Percentiles rank a stretch among this genome's conserved stretches.
Conservation (phyloP, 2,329 filamentous ascomycete genomes). For the Aurifilum marmelostoma region DNA sequence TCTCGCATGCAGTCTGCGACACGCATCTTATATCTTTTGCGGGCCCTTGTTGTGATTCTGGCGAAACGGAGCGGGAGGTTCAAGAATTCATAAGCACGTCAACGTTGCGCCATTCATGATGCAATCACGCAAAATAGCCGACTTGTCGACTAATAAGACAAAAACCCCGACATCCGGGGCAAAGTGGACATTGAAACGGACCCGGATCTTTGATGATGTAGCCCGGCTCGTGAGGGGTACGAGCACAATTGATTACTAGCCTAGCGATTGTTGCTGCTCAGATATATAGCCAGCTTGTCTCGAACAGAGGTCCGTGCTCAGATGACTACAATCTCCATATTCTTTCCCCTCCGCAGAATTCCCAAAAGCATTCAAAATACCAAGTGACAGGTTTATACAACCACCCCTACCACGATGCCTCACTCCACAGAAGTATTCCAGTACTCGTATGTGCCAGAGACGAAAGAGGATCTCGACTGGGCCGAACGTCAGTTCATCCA, state of each 20-base stretch:
- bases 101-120: conserved; percentile 17
- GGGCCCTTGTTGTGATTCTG: neutral
- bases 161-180: conserved; percentile 13
- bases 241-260: neutral
- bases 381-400: neutral
- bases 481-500: conserved; percentile 7
- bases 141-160: conserved; percentile 19
- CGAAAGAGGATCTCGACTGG: conserved; percentile 18
- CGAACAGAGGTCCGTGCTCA: neutral
- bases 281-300: conserved; percentile 8
- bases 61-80: neutral
- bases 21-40: neutral
- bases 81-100: conserved; percentile 19
- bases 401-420: neutral
- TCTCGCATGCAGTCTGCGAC: neutral
- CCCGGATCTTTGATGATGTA: conserved; percentile 6
- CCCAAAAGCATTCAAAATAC: neutral
- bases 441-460: conserved; percentile 19
- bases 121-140: conserved; percentile 17
- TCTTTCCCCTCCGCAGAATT: neutral
- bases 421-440: conserved; percentile 15
- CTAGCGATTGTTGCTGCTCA: conserved; percentile 5
- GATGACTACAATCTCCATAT: neutral
- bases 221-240: conserved; percentile 14
- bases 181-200: conserved; percentile 1